These are phyloP conservation scores for Solanum pennellii DNA, from an alignment of 257 asterid species.

Conservation along the genomic window DNA sequence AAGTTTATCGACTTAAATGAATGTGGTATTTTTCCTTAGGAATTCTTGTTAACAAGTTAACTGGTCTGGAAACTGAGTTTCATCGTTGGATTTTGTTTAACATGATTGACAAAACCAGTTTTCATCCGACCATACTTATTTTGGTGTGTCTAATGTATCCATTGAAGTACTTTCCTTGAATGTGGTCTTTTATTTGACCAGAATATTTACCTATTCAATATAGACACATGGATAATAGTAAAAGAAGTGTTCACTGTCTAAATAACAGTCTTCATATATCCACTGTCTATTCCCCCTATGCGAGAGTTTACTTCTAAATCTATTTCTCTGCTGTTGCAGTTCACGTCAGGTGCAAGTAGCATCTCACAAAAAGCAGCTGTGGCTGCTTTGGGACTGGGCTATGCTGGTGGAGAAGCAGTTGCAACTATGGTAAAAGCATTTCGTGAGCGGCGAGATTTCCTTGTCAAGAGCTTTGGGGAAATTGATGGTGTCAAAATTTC, in stretches of 20 bases:
- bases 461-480: conserved; percentile 73
- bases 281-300: background rate
- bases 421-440: conserved; percentile 78
- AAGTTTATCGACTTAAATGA: background rate
- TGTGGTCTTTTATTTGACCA: background rate
- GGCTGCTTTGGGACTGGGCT: conserved; percentile 88
- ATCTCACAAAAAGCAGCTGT: conserved; percentile 86
- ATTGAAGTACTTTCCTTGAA: background rate
- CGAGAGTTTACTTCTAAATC: background rate
- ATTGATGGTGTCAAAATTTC: conserved; percentile 72
- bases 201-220: background rate
- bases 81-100: background rate
- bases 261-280: background rate
- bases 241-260: background rate
- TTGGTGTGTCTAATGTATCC: background rate
- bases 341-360: conserved; percentile 96
- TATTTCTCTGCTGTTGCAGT: conserved; percentile 25
- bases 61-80: background rate
- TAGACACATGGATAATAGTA: background rate
- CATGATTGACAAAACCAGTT: background rate
- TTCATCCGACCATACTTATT: background rate
- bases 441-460: conserved; percentile 77
- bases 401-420: conserved; percentile 94
- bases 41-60: background rate
- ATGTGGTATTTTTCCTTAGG: background rate